Evolutionary conservation across 805 yeast genomes (phyloP).

Genomic region (Kazachstania kunashirensis): DNA sequence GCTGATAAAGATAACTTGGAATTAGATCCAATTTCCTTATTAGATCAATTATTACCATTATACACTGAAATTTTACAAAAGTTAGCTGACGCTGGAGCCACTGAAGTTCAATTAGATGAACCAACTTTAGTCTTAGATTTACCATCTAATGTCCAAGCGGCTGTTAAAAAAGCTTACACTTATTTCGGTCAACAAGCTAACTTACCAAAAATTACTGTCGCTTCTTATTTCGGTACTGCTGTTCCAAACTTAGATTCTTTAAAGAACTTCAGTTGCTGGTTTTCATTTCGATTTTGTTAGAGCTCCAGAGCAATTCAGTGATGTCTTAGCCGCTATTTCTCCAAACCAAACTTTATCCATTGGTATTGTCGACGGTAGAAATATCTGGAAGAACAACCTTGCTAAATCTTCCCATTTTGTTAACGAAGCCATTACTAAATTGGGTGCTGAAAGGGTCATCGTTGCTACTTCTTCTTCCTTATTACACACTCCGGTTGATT

Average conservation of each 20-base stretch:
- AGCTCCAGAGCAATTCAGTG: conserved; percentile 91
- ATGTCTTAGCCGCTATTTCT: conserved; percentile 56
- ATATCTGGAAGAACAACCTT: conserved; percentile 97
- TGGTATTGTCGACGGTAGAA: conserved; percentile 98
- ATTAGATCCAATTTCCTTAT: conserved; percentile 82
- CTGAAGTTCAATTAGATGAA: conserved; percentile 92
- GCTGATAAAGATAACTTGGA: conserved; percentile 96
- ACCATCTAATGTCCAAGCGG: conserved; percentile 71
- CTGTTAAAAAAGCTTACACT: conserved; percentile 82
- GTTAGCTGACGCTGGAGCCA: conserved; percentile 91
- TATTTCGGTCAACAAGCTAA: conserved; percentile 53
- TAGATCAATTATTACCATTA: conserved; percentile 85
- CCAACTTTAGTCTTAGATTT: conserved; percentile 93
- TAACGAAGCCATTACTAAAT: conserved; percentile 69
- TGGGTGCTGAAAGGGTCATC: conserved; percentile 78
- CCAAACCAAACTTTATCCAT: conserved; percentile 77
- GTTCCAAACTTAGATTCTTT: conserved; percentile 90
- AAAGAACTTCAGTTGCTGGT: conserved; percentile 84
- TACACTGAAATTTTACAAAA: conserved; percentile 82
- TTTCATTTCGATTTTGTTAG: conserved; percentile 95
- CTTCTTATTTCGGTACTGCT: conserved; percentile 97
- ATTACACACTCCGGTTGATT: conserved; percentile 97
- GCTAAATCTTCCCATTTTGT: conserved; percentile 76
- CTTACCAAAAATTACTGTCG: conserved; percentile 69
- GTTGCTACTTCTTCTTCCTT: conserved; percentile 95